A percentile compares a stretch with the other conserved stretches of the same genome.
These are phyloP conservation scores for Apophysomyces trapeziformis DNA, from an alignment of 371 early-diverging fungal genomes.

Conservation along the genomic window DNA sequence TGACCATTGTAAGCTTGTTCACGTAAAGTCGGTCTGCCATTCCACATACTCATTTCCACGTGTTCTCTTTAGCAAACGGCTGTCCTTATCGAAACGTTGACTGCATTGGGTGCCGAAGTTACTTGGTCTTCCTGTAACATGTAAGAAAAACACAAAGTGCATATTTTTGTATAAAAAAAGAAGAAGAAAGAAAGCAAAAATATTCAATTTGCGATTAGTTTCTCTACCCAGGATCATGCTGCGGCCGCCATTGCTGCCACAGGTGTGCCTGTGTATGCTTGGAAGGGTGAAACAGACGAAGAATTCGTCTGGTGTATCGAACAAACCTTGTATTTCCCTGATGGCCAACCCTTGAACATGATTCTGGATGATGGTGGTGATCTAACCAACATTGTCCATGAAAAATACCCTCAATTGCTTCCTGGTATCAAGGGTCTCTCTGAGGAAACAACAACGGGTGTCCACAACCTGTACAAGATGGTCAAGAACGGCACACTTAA, in stretches of 20 bases:
- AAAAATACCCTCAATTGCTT: conserved; percentile 88
- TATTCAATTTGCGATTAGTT: conserved; percentile 33
- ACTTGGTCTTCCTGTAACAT: conserved; percentile 99
- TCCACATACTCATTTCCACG: no score
- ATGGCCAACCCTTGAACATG: conserved; percentile 96
- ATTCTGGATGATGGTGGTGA: conserved; percentile 99
- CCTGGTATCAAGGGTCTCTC: conserved; percentile 91
- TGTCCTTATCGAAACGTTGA: conserved; percentile 97
- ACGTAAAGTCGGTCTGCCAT: no score
- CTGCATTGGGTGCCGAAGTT: conserved; percentile 95
- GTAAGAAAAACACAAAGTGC: conserved; percentile 17
- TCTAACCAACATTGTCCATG: conserved; percentile 95
- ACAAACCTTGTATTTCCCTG: conserved; percentile 95
- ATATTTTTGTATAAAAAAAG: not conserved
- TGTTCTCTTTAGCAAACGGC: conserved; percentile 74
- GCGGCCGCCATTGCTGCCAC: conserved; percentile 87
- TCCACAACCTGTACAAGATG: conserved; percentile 98
- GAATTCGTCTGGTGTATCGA: conserved; percentile 99
- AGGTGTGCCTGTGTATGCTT: conserved; percentile 87
- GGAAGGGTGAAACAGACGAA: conserved; percentile 98
- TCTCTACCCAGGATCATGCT: conserved; percentile 99
- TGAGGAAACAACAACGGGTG: conserved; percentile 99
- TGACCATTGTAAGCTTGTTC: conserved; percentile 76
- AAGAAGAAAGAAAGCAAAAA: no score
- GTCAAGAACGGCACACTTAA: conserved; percentile 93